Conservation (phyloP, 1,284 basidiomycete species). For the Pseudomicrostroma phylloplanum region DNA sequence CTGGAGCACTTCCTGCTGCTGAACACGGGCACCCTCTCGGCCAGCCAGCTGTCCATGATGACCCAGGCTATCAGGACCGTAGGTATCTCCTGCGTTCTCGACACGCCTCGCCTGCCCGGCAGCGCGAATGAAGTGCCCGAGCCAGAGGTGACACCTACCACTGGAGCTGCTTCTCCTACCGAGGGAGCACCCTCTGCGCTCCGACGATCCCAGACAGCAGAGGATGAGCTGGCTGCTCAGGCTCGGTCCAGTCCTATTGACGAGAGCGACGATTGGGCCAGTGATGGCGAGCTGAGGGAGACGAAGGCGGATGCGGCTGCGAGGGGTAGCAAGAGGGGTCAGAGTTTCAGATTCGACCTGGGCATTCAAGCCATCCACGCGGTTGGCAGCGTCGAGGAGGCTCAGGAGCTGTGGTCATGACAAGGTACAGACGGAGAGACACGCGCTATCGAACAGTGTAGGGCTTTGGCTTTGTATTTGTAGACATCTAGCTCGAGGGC, state of each 20-base stretch:
- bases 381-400: constrained; percentile 31
- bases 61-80: constrained; percentile 69
- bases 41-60: constrained; percentile 64
- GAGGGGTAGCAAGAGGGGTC: constrained; percentile 33
- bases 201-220: background rate
- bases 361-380: constrained; percentile 51
- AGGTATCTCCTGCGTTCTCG: constrained; percentile 61
- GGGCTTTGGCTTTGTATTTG: too few relatives aligned
- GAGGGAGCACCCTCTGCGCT: constrained; percentile 4
- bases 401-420: constrained; percentile 9
- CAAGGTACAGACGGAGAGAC: too few relatives aligned
- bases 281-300: constrained; percentile 12
- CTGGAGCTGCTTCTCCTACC: constrained; percentile 14
- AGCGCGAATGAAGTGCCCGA: background rate
- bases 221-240: background rate
- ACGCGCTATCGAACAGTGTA: too few relatives aligned
- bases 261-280: constrained; percentile 29
- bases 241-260: background rate
- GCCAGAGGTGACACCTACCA: constrained; percentile 16
- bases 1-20: constrained; percentile 74
- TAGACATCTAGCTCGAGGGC: too few relatives aligned
- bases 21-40: constrained; percentile 69
- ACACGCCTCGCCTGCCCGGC: constrained; percentile 27
- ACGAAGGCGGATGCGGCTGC: background rate
- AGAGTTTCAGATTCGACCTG: constrained; percentile 52